Evolutionary conservation across 257 asterid genomes (phyloP).

Genomic region (Solanum lignicaule): DNA sequence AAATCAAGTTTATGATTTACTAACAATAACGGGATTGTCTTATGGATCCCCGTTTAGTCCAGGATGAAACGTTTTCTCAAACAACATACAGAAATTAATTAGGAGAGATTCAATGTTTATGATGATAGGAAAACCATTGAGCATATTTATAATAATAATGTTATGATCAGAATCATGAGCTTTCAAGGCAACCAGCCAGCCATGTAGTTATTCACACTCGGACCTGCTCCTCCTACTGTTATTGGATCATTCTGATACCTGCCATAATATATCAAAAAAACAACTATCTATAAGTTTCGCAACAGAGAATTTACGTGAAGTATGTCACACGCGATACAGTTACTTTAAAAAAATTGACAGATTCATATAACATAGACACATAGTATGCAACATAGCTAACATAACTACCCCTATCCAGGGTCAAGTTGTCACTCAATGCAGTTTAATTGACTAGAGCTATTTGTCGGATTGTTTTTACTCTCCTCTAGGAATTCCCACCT

Average conservation of each 20-base stretch:
- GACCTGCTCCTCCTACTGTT: conserved; percentile 66
- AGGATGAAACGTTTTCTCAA: neutral
- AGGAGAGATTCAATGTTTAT: neutral
- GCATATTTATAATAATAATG: neutral
- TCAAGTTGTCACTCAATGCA: neutral
- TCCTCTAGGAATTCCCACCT: neutral
- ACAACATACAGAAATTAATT: neutral
- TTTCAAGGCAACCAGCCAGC: conserved; percentile 76
- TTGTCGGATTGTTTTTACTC: neutral
- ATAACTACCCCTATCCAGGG: neutral
- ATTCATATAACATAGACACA: neutral
- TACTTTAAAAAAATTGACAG: neutral
- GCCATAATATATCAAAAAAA: neutral
- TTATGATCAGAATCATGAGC: neutral
- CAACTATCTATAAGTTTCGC: neutral
- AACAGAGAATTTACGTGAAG: neutral
- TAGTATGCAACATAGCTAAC: neutral
- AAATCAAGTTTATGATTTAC: neutral
- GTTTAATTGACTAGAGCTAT: neutral
- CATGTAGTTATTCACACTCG: conserved; percentile 85
- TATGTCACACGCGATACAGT: neutral
- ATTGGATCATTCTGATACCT: conserved; percentile 71
- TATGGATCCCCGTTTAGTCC: neutral
- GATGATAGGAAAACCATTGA: neutral
- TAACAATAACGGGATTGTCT: neutral